Evolutionary conservation across 768 basidiomycete species (phyloP), one percentile per base, ranked within the genome.

Genomic region (Dendrothele bispora): DNA sequence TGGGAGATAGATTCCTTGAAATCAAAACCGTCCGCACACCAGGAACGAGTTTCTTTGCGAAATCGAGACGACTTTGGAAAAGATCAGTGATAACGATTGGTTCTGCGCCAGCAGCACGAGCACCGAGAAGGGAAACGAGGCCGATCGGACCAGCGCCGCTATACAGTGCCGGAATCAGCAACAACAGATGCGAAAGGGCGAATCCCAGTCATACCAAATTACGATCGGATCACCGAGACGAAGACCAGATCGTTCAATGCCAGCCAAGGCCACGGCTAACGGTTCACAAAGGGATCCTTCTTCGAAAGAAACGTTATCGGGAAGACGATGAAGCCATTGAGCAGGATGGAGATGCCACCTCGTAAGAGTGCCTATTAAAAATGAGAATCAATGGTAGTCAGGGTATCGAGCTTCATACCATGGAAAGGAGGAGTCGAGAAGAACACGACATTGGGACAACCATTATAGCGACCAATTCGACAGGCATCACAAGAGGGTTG

Each of bases 121-220:
- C 80, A 41, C 83, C 79, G 25, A 86, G 71, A 17, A 86, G 69
- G 15, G 83, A 71, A 21, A 81, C 68, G 18, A 86, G 69, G 15
- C 84, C 84, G 45, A 86, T 86, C 3, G 84, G 84, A 15, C 84
- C 84, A 20, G 83, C 80, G 46, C 84, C 84, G 57, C 82, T 84
- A 48, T 22, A 49, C 22, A 26, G 30, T 12, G 40, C 24, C 39
- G 38, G 7, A 28, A 39, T 40, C 26, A 22, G 40, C 34, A 48
- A 27, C 44, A 21, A 35, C 30, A 10, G 27, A 49, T 24, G 26
- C 22, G 25, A n/a, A 40, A 18, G 12, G 14, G 22, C 20, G 17
- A 37, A 25, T 27, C 7, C 6, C n/a, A n/a, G n/a, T 25, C 58
- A 15, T 64, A 83, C 83, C 83, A 84, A 51, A 86, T 73, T 18